Evolutionary conservation across 164 flowering plant genomes (phyloP).

Genomic region (Chloranthus sessilifolius): DNA sequence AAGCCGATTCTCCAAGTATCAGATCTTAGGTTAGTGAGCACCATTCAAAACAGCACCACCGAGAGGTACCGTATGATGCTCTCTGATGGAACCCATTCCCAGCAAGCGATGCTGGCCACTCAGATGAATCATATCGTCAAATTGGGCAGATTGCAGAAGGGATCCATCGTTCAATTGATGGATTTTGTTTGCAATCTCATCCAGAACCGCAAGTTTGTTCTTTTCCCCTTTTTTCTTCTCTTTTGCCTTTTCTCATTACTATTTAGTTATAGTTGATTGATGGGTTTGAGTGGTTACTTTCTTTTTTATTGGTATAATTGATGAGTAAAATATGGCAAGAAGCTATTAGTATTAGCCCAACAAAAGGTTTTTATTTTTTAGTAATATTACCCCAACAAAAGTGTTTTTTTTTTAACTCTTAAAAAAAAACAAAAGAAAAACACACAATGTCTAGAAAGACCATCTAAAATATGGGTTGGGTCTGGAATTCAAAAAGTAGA

Average conservation of each 20-base stretch:
- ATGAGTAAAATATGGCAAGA: too few species aligned
- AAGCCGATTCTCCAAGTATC: slow-evolving; percentile 55
- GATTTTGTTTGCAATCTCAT: slow-evolving; percentile 6
- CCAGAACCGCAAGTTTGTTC: slow-evolving; percentile 6
- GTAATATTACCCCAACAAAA: too few species aligned
- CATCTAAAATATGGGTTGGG: too few species aligned
- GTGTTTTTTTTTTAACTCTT: too few species aligned
- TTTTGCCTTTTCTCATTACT: neutral
- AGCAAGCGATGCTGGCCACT: slow-evolving; percentile 6
- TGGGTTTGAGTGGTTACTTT: too few species aligned
- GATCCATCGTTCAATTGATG: slow-evolving; percentile 2
- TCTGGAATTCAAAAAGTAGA: too few species aligned
- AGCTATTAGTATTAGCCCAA: too few species aligned
- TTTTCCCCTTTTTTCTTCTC: neutral
- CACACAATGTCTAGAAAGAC: too few species aligned
- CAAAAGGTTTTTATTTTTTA: too few species aligned
- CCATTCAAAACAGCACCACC: slow-evolving; percentile 22
- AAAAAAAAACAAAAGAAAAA: too few species aligned
- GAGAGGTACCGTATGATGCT: slow-evolving; percentile 6
- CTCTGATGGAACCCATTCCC: slow-evolving; percentile 4
- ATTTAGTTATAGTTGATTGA: too few species aligned
- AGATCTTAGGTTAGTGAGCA: slow-evolving; percentile 35
- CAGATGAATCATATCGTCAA: slow-evolving; percentile 2
- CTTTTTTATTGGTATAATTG: too few species aligned
- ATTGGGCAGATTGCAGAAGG: slow-evolving; percentile 2